Conservation (phyloP, 2,329 filamentous ascomycete species). For the Arthroderma uncinatum region DNA sequence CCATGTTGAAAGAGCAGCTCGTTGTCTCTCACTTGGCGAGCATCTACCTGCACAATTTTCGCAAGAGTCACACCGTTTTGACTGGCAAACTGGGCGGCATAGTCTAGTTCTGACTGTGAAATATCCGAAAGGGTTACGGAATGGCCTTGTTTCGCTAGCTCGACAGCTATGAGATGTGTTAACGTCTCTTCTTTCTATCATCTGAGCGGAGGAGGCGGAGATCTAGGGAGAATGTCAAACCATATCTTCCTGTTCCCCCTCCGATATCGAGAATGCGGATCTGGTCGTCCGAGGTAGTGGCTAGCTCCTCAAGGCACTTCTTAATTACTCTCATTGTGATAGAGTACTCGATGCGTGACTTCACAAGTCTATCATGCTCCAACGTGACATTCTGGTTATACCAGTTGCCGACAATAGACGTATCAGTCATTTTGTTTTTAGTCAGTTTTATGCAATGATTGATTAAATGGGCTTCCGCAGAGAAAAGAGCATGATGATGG, state of each 20-base stretch:
- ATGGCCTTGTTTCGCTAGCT: background rate
- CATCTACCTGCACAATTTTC: background rate
- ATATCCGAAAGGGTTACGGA: background rate
- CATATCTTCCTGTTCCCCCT: background rate
- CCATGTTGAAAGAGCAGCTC: background rate
- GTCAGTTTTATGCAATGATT: background rate
- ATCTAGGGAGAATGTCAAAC: background rate
- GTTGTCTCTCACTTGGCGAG: background rate
- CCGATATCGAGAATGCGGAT: constrained; percentile 1
- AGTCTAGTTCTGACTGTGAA: background rate
- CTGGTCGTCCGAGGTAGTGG: background rate
- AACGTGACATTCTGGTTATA: background rate
- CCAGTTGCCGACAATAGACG: background rate
- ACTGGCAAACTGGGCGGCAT: background rate
- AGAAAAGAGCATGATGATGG: background rate
- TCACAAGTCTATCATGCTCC: background rate
- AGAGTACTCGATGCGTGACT: background rate
- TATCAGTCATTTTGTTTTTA: background rate
- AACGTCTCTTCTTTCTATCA: background rate
- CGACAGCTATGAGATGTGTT: background rate
- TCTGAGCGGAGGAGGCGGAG: background rate
- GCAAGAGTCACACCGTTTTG: background rate
- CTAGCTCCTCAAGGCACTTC: background rate
- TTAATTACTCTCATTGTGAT: constrained; percentile 1
- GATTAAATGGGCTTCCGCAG: background rate